Conservation (phyloP, 2,329 filamentous ascomycete genomes). For the Talaromyces islandicus region DNA sequence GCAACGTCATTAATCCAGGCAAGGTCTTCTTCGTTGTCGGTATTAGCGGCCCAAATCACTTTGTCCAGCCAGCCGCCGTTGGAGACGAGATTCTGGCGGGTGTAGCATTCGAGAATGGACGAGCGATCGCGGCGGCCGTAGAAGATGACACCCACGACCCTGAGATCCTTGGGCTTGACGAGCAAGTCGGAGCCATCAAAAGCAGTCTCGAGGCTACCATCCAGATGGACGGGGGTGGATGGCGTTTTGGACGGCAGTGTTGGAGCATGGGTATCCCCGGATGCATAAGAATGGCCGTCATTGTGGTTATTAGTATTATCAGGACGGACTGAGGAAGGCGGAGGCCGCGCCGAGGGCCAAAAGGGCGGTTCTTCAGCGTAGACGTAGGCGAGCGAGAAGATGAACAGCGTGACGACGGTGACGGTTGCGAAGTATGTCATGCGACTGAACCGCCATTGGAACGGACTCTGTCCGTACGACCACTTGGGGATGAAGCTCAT, state of each 20-base stretch:
- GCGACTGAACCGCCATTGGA: conserved; percentile 8
- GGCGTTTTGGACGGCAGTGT: background rate
- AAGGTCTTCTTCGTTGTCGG: conserved; percentile 7
- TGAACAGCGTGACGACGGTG: conserved; percentile 3
- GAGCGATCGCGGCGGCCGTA: conserved; percentile 11
- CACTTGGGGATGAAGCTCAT: conserved; percentile 6
- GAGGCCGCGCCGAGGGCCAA: background rate
- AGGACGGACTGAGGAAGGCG: background rate
- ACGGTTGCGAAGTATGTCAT: conserved; percentile 8
- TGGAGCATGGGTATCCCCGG: background rate
- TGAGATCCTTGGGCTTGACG: conserved; percentile 5
- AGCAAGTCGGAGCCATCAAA: background rate
- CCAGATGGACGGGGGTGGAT: background rate
- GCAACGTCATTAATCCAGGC: conserved; percentile 8
- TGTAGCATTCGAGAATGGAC: conserved; percentile 9
- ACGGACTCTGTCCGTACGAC: conserved; percentile 3
- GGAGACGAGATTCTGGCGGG: conserved; percentile 5
- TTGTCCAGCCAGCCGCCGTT: conserved; percentile 10
- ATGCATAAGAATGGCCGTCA: background rate
- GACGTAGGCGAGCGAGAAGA: conserved; percentile 11
- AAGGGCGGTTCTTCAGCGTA: conserved; percentile 10
- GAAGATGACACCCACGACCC: conserved; percentile 9
- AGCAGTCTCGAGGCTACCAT: background rate
- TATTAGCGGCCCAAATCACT: conserved; percentile 10
- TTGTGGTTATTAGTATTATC: background rate